These are phyloP conservation scores for Mortierella polycephala DNA, from an alignment of 371 early-diverging fungal species.

Conservation along the genomic window DNA sequence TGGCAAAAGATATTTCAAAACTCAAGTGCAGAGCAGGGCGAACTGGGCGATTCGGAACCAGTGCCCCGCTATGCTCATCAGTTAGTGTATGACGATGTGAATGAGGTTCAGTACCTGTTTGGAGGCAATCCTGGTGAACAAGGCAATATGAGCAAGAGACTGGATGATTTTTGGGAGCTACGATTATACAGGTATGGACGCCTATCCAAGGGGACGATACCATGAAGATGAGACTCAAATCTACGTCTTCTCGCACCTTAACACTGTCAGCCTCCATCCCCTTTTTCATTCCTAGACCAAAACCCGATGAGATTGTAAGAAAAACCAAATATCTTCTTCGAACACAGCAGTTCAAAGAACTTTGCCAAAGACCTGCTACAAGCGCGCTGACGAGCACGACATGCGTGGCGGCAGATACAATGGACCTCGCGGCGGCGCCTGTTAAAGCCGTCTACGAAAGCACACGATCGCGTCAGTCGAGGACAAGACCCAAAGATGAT, in stretches of 20 bases:
- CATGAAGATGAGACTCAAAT: background rate
- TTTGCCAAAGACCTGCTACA: constrained; percentile 60
- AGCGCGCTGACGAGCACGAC: constrained; percentile 43
- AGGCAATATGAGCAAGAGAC: constrained; percentile 62
- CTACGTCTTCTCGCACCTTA: background rate
- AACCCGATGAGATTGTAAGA: constrained; percentile 66
- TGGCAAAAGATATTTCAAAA: constrained; percentile 84
- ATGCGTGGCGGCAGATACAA: too few relatives aligned
- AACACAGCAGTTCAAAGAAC: constrained; percentile 73
- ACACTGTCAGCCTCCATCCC: background rate
- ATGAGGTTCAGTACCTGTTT: constrained; percentile 80
- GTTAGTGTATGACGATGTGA: constrained; percentile 76
- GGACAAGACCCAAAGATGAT: background rate
- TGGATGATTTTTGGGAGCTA: constrained; percentile 91
- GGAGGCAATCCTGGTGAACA: constrained; percentile 89
- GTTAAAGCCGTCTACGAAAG: background rate
- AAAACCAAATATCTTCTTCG: constrained; percentile 73
- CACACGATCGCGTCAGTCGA: background rate
- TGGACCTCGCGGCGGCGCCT: background rate
- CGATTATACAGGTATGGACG: constrained; percentile 68
- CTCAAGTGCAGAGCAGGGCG: constrained; percentile 61
- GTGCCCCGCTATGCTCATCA: constrained; percentile 90
- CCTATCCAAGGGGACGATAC: background rate
- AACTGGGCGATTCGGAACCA: constrained; percentile 69
- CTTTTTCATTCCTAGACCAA: constrained; percentile 60